These are phyloP conservation scores for Mycoemilia scoparia DNA, from an alignment of 192 early-diverging fungal genomes.

Conservation along the genomic window DNA sequence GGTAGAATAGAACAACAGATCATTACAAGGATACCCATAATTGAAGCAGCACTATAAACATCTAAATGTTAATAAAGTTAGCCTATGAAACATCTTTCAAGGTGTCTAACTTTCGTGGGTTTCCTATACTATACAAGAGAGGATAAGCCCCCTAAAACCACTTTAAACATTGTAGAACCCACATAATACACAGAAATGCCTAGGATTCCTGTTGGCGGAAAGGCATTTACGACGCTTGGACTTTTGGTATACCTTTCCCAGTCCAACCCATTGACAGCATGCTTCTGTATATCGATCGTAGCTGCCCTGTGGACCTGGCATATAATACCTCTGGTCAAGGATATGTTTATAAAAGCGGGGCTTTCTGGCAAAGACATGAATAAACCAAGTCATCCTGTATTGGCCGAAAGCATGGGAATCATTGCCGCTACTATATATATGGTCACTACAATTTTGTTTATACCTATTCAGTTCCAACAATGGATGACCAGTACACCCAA, in stretches of 20 bases:
- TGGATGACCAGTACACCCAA: slow-evolving; percentile 39
- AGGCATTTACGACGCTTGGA: too few relatives aligned
- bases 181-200: too few relatives aligned
- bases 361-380: slow-evolving; percentile 64
- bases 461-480: slow-evolving; percentile 80
- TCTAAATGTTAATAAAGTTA: too few relatives aligned
- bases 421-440: slow-evolving; percentile 77
- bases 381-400: slow-evolving; percentile 45
- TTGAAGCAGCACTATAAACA: too few relatives aligned
- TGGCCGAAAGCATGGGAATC: slow-evolving; percentile 87
- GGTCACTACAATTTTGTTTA: slow-evolving; percentile 72
- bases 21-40: too few relatives aligned
- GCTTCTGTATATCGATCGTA: slow-evolving; percentile 42
- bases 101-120: too few relatives aligned
- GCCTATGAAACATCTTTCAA: too few relatives aligned
- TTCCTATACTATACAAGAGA: too few relatives aligned
- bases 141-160: too few relatives aligned
- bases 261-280: slow-evolving; percentile 58
- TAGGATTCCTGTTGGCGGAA: too few relatives aligned
- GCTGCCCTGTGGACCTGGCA: slow-evolving; percentile 56
- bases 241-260: slow-evolving; percentile 37
- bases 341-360: slow-evolving; percentile 58
- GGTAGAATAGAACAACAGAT: too few relatives aligned
- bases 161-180: too few relatives aligned
- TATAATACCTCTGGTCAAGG: slow-evolving; percentile 40